These are phyloP conservation scores for Rubia balearica DNA, from an alignment of 305 asterid genomes.

Conservation along the genomic window DNA sequence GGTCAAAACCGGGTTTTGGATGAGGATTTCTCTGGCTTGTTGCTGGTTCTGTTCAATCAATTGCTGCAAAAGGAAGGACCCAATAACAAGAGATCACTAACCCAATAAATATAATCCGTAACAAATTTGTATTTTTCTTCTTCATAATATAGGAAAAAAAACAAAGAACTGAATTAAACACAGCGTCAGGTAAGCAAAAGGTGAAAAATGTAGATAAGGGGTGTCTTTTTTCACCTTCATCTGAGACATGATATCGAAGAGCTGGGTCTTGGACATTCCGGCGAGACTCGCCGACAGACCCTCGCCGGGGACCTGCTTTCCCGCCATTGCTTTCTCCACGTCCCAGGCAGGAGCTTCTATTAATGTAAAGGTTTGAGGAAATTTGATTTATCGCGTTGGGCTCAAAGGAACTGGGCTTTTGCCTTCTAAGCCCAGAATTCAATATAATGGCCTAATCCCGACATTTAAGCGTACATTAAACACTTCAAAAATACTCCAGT, in stretches of 20 bases:
- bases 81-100: conserved; percentile 1
- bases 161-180: background rate
- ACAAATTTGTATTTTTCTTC: background rate
- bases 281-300: conserved; percentile 57
- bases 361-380: background rate
- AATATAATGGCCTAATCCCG: background rate
- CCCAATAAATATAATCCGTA: background rate
- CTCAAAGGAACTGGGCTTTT: background rate
- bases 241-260: conserved; percentile 84
- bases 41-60: conserved; percentile 81
- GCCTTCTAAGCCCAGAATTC: background rate
- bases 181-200: background rate
- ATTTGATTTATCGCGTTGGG: background rate
- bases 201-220: conserved; percentile 1
- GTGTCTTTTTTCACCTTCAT: conserved; percentile 62
- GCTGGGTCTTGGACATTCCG: conserved; percentile 85
- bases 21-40: conserved; percentile 84
- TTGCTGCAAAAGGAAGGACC: conserved; percentile 34
- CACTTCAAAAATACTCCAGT: no score
- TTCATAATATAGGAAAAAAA: background rate
- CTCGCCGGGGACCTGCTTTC: conserved; percentile 64
- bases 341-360: background rate
- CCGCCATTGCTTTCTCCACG: conserved; percentile 39
- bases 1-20: conserved; percentile 77
- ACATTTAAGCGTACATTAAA: background rate